A percentile compares a stretch with the other conserved stretches of the same genome.
Conservation (phyloP, 148 eudicot genomes). For the Bassia scoparia region DNA sequence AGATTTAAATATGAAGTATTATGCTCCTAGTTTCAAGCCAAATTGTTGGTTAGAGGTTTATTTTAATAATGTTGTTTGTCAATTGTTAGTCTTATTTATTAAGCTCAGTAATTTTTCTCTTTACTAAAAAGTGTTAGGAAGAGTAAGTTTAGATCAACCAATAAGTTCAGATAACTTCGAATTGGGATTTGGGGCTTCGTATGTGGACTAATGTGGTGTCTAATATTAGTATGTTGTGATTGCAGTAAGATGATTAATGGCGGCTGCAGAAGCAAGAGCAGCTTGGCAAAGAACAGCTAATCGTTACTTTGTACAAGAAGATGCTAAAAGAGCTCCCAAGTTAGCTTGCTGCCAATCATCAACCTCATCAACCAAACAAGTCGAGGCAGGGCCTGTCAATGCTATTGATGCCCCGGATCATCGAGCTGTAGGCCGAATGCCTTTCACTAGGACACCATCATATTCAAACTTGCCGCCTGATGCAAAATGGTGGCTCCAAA, state of each 20-base stretch:
- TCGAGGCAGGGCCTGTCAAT: constrained; percentile 43
- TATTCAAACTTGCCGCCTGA: constrained; percentile 63
- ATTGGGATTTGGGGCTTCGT: not conserved
- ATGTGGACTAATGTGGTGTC: not conserved
- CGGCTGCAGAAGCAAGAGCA: constrained; percentile 92
- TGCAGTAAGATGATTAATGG: constrained; percentile 66
- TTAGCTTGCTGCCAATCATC: constrained; percentile 75
- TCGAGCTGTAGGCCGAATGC: constrained; percentile 47
- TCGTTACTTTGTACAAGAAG: constrained; percentile 89
- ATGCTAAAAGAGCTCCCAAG: constrained; percentile 94
- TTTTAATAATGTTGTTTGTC: no score
- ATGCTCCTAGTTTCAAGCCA: no score
- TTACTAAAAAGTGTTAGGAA: no score
- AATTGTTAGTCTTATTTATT: no score
- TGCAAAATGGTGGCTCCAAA: constrained; percentile 82
- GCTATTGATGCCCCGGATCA: constrained; percentile 38
- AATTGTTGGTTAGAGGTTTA: not conserved
- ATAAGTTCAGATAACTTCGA: not conserved
- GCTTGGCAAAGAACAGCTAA: constrained; percentile 94
- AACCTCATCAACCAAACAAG: constrained; percentile 44
- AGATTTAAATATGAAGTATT: not conserved
- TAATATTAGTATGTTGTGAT: not conserved
- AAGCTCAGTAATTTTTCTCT: not conserved
- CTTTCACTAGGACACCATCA: constrained; percentile 43
- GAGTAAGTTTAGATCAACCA: no score